Evolutionary conservation across 139 green algal species (phyloP).

Genomic region (Micromonas commoda): DNA sequence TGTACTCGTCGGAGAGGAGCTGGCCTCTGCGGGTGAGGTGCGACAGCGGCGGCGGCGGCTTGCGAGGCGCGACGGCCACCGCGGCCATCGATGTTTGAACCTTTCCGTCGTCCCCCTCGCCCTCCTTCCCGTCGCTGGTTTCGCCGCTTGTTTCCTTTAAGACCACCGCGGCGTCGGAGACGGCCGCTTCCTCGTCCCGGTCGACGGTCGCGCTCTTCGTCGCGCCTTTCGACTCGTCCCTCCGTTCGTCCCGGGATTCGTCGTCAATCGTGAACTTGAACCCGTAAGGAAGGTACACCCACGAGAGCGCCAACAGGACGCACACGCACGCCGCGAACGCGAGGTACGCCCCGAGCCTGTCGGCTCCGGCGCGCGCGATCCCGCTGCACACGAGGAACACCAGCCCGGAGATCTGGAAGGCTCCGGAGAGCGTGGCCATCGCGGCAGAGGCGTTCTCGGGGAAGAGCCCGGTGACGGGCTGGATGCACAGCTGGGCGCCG

Average conservation of each 20-base stretch:
- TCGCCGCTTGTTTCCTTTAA: too few relatives aligned
- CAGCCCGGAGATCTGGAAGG: constrained; percentile 8
- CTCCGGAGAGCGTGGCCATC: neutral
- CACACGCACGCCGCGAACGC: neutral
- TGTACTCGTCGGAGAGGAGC: constrained; percentile 2
- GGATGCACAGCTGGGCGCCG: constrained; percentile 13
- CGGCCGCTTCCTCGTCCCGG: neutral
- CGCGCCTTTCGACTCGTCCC: too few relatives aligned
- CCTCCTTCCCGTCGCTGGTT: too few relatives aligned
- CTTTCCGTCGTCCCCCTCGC: too few relatives aligned
- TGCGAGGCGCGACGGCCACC: too few relatives aligned
- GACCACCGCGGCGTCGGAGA: too few relatives aligned
- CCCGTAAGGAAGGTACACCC: neutral
- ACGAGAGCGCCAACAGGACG: neutral
- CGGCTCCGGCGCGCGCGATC: neutral
- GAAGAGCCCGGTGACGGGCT: constrained; percentile 20
- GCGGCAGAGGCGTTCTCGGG: neutral
- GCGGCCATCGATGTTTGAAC: too few relatives aligned
- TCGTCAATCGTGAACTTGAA: neutral
- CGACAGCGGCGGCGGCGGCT: too few relatives aligned
- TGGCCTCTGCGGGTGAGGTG: neutral
- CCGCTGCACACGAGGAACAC: neutral
- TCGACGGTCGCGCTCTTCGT: neutral
- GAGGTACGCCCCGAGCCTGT: neutral
- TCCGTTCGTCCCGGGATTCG: neutral